A percentile compares a stretch with the other conserved stretches of the same genome.
phyloP scores from a whole-genome alignment of 805 yeast genomes.

The Candida tallmaniae region DNA sequence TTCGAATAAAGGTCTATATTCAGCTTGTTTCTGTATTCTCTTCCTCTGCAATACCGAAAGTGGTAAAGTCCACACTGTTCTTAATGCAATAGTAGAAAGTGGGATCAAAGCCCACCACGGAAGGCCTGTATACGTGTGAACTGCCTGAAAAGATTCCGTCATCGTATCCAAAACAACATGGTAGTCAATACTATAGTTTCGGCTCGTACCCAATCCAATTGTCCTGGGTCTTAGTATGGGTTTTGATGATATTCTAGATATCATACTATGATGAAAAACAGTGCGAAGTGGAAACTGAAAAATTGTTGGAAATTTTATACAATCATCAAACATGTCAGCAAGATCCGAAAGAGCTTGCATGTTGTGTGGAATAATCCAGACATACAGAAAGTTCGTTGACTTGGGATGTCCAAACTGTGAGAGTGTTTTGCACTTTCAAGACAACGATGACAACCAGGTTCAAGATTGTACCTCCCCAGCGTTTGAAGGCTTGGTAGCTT shows the following conservation, averaged over 20 bases:
- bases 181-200: slow-evolving; percentile 25
- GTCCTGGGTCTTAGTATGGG: neutral
- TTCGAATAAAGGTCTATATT: slow-evolving; percentile 62
- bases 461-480: slow-evolving; percentile 95
- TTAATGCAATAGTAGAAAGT: slow-evolving; percentile 56
- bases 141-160: slow-evolving; percentile 37
- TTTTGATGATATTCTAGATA: neutral
- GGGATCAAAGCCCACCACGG: slow-evolving; percentile 89
- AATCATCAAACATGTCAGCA: slow-evolving; percentile 35
- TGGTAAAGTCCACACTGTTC: slow-evolving; percentile 71
- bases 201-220: neutral
- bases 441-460: slow-evolving; percentile 77
- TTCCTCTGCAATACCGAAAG: slow-evolving; percentile 69
- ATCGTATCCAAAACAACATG: slow-evolving; percentile 25
- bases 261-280: neutral
- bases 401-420: slow-evolving; percentile 97
- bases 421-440: slow-evolving; percentile 68
- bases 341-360: slow-evolving; percentile 91
- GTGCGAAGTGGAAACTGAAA: neutral
- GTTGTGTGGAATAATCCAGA: slow-evolving; percentile 91
- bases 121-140: slow-evolving; percentile 55
- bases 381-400: slow-evolving; percentile 66
- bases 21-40: slow-evolving; percentile 65
- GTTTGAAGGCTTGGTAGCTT: slow-evolving; percentile 90
- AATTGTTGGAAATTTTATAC: neutral